phyloP scores from a whole-genome alignment of 768 basidiomycete genomes.

The Lactarius hengduanensis region DNA sequence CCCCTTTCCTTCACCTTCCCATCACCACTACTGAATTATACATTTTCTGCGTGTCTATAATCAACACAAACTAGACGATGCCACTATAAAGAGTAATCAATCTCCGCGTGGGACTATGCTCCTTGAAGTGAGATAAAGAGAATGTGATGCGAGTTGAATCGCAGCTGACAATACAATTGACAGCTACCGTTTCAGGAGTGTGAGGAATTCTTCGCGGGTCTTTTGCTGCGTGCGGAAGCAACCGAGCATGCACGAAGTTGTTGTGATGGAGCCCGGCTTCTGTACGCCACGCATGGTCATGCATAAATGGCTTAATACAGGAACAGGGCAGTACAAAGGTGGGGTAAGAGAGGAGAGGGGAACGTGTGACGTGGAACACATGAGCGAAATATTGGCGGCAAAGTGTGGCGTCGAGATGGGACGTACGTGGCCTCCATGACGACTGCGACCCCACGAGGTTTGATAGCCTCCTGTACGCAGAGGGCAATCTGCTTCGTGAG shows the following conservation, averaged over 20 bases:
- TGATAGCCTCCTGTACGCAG: constrained; percentile 97
- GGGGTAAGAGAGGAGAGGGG: constrained; percentile 16
- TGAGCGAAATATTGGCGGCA: constrained; percentile 7
- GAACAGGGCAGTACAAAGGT: background rate
- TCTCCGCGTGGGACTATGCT: constrained; percentile 14
- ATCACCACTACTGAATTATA: constrained; percentile 23
- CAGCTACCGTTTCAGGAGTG: constrained; percentile 62
- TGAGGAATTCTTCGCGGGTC: constrained; percentile 95
- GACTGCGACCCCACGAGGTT: constrained; percentile 96
- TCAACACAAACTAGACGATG: constrained; percentile 3
- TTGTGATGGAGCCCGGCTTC: constrained; percentile 93
- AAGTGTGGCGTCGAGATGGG: constrained; percentile 12
- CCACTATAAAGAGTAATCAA: constrained; percentile 14
- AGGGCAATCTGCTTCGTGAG: constrained; percentile 97
- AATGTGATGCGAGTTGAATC: constrained; percentile 50
- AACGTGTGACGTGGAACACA: constrained; percentile 10
- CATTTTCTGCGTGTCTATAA: constrained; percentile 14
- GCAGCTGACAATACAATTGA: constrained; percentile 29
- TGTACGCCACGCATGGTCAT: constrained; percentile 99
- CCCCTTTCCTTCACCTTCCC: background rate
- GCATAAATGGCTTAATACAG: constrained; percentile 74
- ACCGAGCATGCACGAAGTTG: constrained; percentile 97
- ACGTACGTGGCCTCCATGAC: constrained; percentile 98
- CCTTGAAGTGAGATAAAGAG: constrained; percentile 27
- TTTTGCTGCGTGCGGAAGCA: constrained; percentile 99